Evolutionary conservation across 2,329 filamentous ascomycete genomes (phyloP).

Genomic region (Fusarium begoniae): DNA sequence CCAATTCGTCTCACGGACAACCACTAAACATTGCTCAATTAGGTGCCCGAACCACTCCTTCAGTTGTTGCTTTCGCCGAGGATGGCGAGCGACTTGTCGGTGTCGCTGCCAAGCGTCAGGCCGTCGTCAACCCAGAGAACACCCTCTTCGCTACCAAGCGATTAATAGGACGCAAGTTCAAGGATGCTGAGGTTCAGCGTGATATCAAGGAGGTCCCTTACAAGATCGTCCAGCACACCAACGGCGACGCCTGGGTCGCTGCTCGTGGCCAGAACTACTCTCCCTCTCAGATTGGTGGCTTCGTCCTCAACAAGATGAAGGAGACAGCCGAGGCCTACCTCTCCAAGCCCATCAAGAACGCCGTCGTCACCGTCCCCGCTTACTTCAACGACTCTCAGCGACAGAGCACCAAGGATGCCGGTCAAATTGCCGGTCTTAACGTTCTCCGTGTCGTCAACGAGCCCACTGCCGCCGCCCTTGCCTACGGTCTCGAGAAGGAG

Average conservation of each 20-base stretch:
- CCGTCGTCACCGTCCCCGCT: constrained; percentile 94
- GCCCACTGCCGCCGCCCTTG: constrained; percentile 93
- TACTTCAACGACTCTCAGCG: constrained; percentile 99
- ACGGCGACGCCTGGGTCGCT: constrained; percentile 96
- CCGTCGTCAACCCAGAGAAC: constrained; percentile 98
- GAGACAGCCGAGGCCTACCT: constrained; percentile 96
- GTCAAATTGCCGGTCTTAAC: constrained; percentile 94
- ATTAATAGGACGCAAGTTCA: constrained; percentile 98
- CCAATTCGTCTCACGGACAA: constrained; percentile 6
- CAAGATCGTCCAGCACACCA: constrained; percentile 97
- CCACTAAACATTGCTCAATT: constrained; percentile 6
- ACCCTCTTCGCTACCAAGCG: constrained; percentile 98
- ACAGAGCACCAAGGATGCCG: constrained; percentile 97
- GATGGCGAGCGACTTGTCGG: constrained; percentile 96
- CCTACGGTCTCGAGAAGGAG: constrained; percentile 96
- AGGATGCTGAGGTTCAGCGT: constrained; percentile 90
- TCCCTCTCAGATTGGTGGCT: constrained; percentile 97
- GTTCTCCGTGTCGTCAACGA: constrained; percentile 98
- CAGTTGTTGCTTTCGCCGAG: constrained; percentile 93
- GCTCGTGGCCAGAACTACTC: constrained; percentile 96
- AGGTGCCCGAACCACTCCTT: constrained; percentile 63
- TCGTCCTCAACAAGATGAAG: constrained; percentile 98
- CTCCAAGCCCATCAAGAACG: constrained; percentile 83
- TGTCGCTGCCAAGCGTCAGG: constrained; percentile 97
- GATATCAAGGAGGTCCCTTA: constrained; percentile 98